phyloP scores from a whole-genome alignment of 495 filamentous ascomycete species.

The Stereocaulon alpinum region DNA sequence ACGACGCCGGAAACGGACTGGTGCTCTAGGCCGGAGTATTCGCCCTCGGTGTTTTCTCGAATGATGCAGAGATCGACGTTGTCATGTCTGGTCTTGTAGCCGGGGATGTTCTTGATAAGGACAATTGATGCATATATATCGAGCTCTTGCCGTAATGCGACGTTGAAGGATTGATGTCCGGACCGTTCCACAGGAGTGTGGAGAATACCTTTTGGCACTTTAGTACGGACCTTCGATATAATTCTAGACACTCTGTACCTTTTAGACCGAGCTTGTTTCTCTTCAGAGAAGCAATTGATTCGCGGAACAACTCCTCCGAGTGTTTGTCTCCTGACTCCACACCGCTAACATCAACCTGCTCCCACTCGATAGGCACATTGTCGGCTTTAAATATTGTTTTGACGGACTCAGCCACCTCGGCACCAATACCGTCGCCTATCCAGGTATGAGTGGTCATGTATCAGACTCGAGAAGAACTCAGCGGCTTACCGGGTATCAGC shows the following conservation, averaged over 20 bases:
- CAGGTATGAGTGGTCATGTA: conserved; percentile 15
- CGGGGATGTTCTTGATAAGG: conserved; percentile 98
- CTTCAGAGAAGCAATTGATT: conserved; percentile 88
- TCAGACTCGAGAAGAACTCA: conserved; percentile 1
- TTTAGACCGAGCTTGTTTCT: conserved; percentile 98
- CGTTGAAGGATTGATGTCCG: conserved; percentile 98
- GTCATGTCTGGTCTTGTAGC: conserved; percentile 93
- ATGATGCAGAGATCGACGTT: conserved; percentile 97
- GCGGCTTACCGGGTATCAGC: conserved; percentile 70
- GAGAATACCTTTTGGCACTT: conserved; percentile 54
- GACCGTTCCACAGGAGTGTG: conserved; percentile 95
- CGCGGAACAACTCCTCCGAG: conserved; percentile 86
- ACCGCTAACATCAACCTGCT: conserved; percentile 93
- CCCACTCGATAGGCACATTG: conserved; percentile 97
- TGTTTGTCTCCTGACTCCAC: conserved; percentile 78
- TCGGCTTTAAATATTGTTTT: conserved; percentile 99
- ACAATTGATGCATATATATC: conserved; percentile 99
- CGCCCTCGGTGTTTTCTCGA: conserved; percentile 98
- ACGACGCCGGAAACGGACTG: conserved; percentile 95
- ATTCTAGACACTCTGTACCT: conserved; percentile 34
- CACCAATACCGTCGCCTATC: conserved; percentile 88
- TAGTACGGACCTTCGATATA: background rate
- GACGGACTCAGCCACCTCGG: conserved; percentile 93
- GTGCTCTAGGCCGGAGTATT: conserved; percentile 97
- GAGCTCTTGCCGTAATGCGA: conserved; percentile 94